Conservation (phyloP, 805 yeast genomes). For the Komagataella populi region DNA sequence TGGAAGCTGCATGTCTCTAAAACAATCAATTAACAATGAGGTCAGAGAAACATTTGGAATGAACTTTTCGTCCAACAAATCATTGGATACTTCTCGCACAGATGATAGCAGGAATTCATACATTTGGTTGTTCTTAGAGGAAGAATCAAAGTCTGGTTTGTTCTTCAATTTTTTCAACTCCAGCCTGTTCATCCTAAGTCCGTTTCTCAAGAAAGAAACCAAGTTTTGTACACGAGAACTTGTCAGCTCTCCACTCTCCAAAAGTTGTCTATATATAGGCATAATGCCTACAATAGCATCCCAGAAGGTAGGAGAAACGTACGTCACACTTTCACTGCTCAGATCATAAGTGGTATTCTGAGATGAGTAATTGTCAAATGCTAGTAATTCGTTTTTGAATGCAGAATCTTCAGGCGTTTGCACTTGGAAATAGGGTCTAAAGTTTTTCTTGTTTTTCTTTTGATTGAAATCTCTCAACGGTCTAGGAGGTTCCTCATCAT, state of each 20-base stretch:
- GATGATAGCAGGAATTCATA: slow-evolving; percentile 34
- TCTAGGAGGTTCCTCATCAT: not conserved
- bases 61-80: slow-evolving; percentile 29
- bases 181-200: slow-evolving; percentile 39
- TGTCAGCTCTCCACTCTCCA: slow-evolving; percentile 31
- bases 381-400: slow-evolving; percentile 32
- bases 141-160: slow-evolving; percentile 44
- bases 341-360: slow-evolving; percentile 21
- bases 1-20: slow-evolving; percentile 44
- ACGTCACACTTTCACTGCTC: slow-evolving; percentile 23
- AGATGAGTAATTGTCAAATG: slow-evolving; percentile 35
- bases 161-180: slow-evolving; percentile 41
- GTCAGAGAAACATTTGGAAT: slow-evolving; percentile 37
- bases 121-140: slow-evolving; percentile 42
- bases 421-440: not conserved
- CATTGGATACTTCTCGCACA: slow-evolving; percentile 36
- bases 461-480: slow-evolving; percentile 5
- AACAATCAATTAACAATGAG: slow-evolving; percentile 41
- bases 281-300: slow-evolving; percentile 35
- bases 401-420: slow-evolving; percentile 23
- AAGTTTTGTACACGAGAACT: slow-evolving; percentile 32
- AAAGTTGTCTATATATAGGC: slow-evolving; percentile 32
- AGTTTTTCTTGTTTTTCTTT: slow-evolving; percentile 7
- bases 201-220: slow-evolving; percentile 39
- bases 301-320: slow-evolving; percentile 35